phyloP scores from a whole-genome alignment of 164 flowering plant species.

The Macadamia tetraphylla region DNA sequence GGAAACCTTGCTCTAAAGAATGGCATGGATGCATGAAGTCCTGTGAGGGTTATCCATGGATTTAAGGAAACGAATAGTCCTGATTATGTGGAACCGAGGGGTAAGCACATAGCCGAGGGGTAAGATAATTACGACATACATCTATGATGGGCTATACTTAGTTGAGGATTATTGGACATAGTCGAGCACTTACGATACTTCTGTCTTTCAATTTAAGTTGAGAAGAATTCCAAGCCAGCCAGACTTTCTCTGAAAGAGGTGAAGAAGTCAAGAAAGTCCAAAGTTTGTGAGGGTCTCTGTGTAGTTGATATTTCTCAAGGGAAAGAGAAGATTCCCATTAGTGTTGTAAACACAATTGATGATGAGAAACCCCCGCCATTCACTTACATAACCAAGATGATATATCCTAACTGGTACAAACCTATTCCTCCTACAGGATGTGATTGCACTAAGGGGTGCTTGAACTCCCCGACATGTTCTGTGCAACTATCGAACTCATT shows the following conservation, averaged over 20 bases:
- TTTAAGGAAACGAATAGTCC: slow-evolving; percentile 31
- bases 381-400: too few relatives aligned
- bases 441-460: slow-evolving; percentile 55
- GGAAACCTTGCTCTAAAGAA: slow-evolving; percentile 20
- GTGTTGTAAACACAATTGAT: too few relatives aligned
- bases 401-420: too few relatives aligned
- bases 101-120: slow-evolving; percentile 12
- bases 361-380: too few relatives aligned
- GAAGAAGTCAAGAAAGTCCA: slow-evolving; percentile 39
- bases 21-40: too few relatives aligned
- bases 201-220: slow-evolving; percentile 56
- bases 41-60: slow-evolving; percentile 41
- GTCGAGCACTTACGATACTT: slow-evolving; percentile 45
- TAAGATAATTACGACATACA: slow-evolving; percentile 29
- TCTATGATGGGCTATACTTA: slow-evolving; percentile 75
- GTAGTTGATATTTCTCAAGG: slow-evolving; percentile 1
- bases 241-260: slow-evolving; percentile 55
- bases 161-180: slow-evolving; percentile 57
- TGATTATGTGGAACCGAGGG: slow-evolving; percentile 30
- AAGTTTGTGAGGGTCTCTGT: slow-evolving; percentile 48
- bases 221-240: slow-evolving; percentile 77
- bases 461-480: slow-evolving; percentile 50
- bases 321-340: too few relatives aligned
- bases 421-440: slow-evolving; percentile 37
- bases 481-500: slow-evolving; percentile 30